Base-by-base conservation (phyloP, 164 flowering plant genomes). In the Liriodendron chinense region DNA sequence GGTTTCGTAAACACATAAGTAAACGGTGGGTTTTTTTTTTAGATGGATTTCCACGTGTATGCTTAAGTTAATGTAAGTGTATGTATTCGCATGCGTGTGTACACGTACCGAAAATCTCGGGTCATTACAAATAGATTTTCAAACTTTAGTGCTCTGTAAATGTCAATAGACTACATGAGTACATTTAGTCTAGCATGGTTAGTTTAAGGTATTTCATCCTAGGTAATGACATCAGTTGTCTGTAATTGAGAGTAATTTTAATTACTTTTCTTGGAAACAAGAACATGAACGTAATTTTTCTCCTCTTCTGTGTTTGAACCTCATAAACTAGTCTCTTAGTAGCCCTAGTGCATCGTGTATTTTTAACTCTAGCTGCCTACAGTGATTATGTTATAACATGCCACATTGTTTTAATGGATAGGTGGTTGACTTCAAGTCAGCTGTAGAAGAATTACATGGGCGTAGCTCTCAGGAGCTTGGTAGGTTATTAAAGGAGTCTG, bases 401-500 rank as follows among this genome's bases (percentile, higher is more conserved):
- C 6, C 25, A 43, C 22, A 18, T 65, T 70, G 68, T 67, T 70
- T 79, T 25, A 69, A n/a, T 85, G 71, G 28, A 71, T 83, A 95
- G 98, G 91, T 74, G 34, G 79, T 90, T 82, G 94, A 93, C 82
- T 85, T 93, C 56, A 79, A 81, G 65, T 83, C 89, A 47, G 89
- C 87, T 7, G 90, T 96, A 57, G 90, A 86, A 80, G 91, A 86
- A 80, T 85, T 94, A 16, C 94, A 94, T 72, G 81, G 78, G 72
- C 85, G 88, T 77, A 85, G 77, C 76, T 87, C 94, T 63, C 90
- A 85, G 80, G 96, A 92, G 82, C 88, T 96, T 47, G 82, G 70
- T 77, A 89, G 89, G 83, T 80, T 90, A 43, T 76, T 94, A 75
- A 87, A 80, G 80, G 98, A 94, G 56, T 83, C 91, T 61, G 96